Evolutionary conservation across 2,329 filamentous ascomycete genomes (phyloP).

Genomic region (Didymellaceae sp.): DNA sequence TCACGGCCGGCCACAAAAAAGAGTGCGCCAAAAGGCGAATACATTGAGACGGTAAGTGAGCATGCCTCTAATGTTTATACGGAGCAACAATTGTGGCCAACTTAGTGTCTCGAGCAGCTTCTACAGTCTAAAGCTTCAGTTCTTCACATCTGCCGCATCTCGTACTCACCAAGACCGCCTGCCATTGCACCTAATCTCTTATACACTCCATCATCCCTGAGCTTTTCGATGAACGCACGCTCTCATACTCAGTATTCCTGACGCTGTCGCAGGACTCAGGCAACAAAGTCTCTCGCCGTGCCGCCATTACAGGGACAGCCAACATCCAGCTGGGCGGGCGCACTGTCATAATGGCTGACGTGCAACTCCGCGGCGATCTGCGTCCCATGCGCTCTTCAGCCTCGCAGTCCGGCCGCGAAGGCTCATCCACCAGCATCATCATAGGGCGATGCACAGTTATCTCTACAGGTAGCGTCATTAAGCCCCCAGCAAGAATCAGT

Average conservation of each 20-base stretch:
- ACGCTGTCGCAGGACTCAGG: slow-evolving; percentile 76
- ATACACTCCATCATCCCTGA: no score
- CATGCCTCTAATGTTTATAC: not conserved
- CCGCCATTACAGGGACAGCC: slow-evolving; percentile 90
- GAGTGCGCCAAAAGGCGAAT: slow-evolving; percentile 78
- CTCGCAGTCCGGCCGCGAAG: slow-evolving; percentile 41
- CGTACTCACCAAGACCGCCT: not conserved
- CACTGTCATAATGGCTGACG: slow-evolving; percentile 94
- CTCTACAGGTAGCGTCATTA: slow-evolving; percentile 76
- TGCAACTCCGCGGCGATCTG: slow-evolving; percentile 92
- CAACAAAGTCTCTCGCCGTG: slow-evolving; percentile 95
- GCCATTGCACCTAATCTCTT: no score
- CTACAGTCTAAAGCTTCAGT: no score
- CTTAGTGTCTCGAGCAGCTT: no score
- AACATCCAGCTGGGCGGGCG: slow-evolving; percentile 96
- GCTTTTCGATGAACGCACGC: no score
- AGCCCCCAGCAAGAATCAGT: slow-evolving; percentile 82
- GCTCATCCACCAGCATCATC: slow-evolving; percentile 67
- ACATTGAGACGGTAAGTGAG: slow-evolving; percentile 84
- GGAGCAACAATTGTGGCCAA: not conserved
- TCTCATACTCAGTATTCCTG: not conserved
- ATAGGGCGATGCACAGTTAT: slow-evolving; percentile 94
- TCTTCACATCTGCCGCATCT: not conserved
- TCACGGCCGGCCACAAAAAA: slow-evolving; percentile 60
- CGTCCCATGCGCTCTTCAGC: slow-evolving; percentile 48